Percentiles rank a stretch among this genome's conserved stretches.
These are phyloP conservation scores for Cladosporium oxysporum DNA, from an alignment of 2,329 filamentous ascomycete genomes.

Conservation along the genomic window DNA sequence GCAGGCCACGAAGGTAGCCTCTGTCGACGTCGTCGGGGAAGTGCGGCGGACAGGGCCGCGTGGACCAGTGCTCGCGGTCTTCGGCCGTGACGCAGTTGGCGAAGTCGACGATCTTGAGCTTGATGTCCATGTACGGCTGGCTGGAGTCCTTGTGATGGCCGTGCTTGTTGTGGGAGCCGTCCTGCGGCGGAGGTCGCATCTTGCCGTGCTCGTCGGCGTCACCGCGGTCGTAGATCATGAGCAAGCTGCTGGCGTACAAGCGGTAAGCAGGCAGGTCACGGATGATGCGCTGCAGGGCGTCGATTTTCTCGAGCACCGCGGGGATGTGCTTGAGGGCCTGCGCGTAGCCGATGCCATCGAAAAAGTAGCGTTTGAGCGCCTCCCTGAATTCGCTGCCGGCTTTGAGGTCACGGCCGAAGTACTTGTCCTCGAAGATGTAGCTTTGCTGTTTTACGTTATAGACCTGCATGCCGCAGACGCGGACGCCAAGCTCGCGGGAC, in stretches of 20 bases:
- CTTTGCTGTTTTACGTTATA: slow-evolving; percentile 84
- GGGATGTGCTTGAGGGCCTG: slow-evolving; percentile 88
- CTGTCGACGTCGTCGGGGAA: slow-evolving; percentile 79
- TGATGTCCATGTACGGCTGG: slow-evolving; percentile 54
- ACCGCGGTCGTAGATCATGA: slow-evolving; percentile 96
- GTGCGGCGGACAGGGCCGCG: slow-evolving; percentile 70
- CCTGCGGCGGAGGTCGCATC: slow-evolving; percentile 18
- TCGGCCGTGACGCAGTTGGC: slow-evolving; percentile 94
- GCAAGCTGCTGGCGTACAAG: slow-evolving; percentile 90
- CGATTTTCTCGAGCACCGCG: slow-evolving; percentile 79
- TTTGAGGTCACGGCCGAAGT: slow-evolving; percentile 86
- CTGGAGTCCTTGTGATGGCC: neutral
- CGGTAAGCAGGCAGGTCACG: slow-evolving; percentile 78
- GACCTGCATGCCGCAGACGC: slow-evolving; percentile 92
- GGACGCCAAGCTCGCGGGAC: slow-evolving; percentile 85
- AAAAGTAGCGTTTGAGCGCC: slow-evolving; percentile 85
- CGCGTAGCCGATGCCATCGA: slow-evolving; percentile 78
- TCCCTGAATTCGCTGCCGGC: slow-evolving; percentile 86
- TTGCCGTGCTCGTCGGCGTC: slow-evolving; percentile 55
- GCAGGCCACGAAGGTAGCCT: slow-evolving; percentile 84
- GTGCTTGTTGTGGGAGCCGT: neutral
- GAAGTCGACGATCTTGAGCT: slow-evolving; percentile 98
- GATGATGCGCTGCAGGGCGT: slow-evolving; percentile 80
- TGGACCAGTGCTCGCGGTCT: slow-evolving; percentile 56
- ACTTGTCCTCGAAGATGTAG: slow-evolving; percentile 98